Conservation (phyloP, 352 stramenopile species). For the Blastocystis sp. region DNA sequence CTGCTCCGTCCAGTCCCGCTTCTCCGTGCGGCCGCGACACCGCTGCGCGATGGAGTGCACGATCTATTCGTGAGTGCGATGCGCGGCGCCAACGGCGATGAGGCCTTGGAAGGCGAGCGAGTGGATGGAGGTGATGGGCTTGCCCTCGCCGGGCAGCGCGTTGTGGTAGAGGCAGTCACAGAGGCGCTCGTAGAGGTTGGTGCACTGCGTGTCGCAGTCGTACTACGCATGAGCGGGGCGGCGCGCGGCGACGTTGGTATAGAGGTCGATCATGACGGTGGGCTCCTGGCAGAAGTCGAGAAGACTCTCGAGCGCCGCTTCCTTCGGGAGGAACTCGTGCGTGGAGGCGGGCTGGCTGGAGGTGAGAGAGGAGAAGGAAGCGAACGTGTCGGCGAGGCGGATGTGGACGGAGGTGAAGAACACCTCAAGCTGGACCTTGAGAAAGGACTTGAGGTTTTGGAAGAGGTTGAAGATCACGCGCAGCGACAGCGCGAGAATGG, state of each 20-base stretch:
- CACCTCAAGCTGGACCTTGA: conserved; percentile 97
- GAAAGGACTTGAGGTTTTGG: conserved; percentile 94
- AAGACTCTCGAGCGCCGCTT: conserved; percentile 86
- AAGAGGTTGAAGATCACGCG: conserved; percentile 98
- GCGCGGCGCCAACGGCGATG: conserved; percentile 75
- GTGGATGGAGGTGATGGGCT: conserved; percentile 78
- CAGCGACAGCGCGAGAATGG: conserved; percentile 85
- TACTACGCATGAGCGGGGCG: conserved; percentile 75
- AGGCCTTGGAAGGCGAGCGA: conserved; percentile 81
- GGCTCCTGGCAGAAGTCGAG: conserved; percentile 95
- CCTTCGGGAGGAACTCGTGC: conserved; percentile 71
- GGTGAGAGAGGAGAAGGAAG: background rate
- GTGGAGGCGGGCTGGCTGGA: conserved; percentile 6
- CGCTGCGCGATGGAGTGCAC: conserved; percentile 84
- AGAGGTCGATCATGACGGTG: conserved; percentile 93
- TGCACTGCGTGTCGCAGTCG: conserved; percentile 96
- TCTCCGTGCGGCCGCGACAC: conserved; percentile 74
- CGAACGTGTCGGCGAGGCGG: conserved; percentile 73
- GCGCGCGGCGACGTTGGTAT: conserved; percentile 81
- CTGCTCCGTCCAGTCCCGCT: conserved; percentile 78
- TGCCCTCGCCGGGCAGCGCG: conserved; percentile 35
- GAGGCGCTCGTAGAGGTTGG: conserved; percentile 94
- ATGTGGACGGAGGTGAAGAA: conserved; percentile 96
- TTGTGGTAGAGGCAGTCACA: conserved; percentile 81
- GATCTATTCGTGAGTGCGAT: conserved; percentile 71